Percentiles rank a stretch among this genome's conserved stretches.
phyloP scores from a whole-genome alignment of 257 asterid genomes.

The Lavandula angustifolia region DNA sequence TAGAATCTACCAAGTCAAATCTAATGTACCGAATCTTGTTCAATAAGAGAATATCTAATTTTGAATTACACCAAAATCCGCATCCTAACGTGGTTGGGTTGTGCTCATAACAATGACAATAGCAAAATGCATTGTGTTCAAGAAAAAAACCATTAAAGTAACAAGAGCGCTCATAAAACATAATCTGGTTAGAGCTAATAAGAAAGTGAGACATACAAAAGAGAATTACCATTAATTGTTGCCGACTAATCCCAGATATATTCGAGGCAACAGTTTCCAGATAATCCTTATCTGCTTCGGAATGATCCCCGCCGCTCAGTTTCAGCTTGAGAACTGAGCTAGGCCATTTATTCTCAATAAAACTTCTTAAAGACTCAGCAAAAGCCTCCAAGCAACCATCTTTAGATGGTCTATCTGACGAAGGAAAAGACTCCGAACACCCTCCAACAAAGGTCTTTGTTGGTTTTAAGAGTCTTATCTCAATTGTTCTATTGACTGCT shows the following conservation, averaged over 20 bases:
- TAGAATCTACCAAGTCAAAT: too few species aligned
- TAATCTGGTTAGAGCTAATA: too few species aligned
- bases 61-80: too few species aligned
- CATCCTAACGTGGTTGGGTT: too few species aligned
- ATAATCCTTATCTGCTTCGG: slow-evolving; percentile 40
- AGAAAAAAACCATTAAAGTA: too few species aligned
- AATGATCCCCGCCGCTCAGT: slow-evolving; percentile 38
- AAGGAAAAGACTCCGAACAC: slow-evolving; percentile 33
- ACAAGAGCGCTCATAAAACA: too few species aligned
- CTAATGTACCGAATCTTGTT: too few species aligned
- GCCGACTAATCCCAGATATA: slow-evolving; percentile 68
- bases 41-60: too few species aligned
- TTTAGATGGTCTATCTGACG: slow-evolving; percentile 45
- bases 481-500: slow-evolving; percentile 34
- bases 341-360: slow-evolving; percentile 47
- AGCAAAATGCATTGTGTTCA: too few species aligned
- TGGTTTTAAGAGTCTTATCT: slow-evolving; percentile 49
- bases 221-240: slow-evolving; percentile 67
- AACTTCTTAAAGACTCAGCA: slow-evolving; percentile 52
- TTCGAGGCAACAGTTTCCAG: slow-evolving; percentile 55
- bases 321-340: slow-evolving; percentile 42
- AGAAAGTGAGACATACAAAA: too few species aligned
- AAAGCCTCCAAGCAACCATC: slow-evolving; percentile 71
- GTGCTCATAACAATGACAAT: too few species aligned
- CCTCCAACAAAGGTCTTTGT: slow-evolving; percentile 51